Conservation (phyloP, 192 early-diverging fungal genomes). For the Coemansia sp. region DNA sequence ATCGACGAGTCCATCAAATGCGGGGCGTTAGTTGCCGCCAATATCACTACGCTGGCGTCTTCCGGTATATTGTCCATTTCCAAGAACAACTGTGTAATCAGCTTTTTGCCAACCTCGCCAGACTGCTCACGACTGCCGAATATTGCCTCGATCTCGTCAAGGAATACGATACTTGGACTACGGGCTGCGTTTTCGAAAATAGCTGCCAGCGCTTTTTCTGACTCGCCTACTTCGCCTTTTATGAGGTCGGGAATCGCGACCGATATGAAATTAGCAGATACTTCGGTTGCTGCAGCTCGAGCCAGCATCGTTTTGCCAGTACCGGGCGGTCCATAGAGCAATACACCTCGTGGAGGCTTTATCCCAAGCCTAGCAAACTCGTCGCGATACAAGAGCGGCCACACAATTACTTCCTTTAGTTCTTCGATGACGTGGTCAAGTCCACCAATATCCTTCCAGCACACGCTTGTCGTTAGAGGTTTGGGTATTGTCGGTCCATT, state of each 20-base stretch:
- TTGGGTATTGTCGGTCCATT: neutral
- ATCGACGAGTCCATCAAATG: conserved; percentile 74
- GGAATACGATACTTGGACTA: conserved; percentile 84
- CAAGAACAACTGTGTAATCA: conserved; percentile 76
- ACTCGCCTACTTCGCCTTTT: conserved; percentile 91
- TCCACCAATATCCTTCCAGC: conserved; percentile 85
- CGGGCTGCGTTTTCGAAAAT: conserved; percentile 74
- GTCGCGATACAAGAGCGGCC: conserved; percentile 70
- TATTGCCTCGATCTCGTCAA: conserved; percentile 93
- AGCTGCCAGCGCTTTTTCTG: conserved; percentile 84
- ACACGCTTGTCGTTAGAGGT: conserved; percentile 26
- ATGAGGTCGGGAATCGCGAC: conserved; percentile 82
- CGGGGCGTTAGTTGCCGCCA: conserved; percentile 89
- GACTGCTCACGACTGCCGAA: conserved; percentile 72
- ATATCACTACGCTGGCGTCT: conserved; percentile 66
- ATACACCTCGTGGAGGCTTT: conserved; percentile 74
- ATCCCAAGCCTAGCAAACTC: conserved; percentile 73
- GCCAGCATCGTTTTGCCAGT: conserved; percentile 94
- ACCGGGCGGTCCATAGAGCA: conserved; percentile 88
- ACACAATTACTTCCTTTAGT: conserved; percentile 77
- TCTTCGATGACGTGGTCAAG: conserved; percentile 68
- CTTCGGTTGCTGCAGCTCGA: conserved; percentile 79
- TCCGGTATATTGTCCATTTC: conserved; percentile 73
- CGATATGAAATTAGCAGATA: conserved; percentile 78
- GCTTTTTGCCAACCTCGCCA: conserved; percentile 73